These are phyloP conservation scores for Hanseniaspora singularis DNA, from an alignment of 805 yeast genomes.

Conservation along the genomic window DNA sequence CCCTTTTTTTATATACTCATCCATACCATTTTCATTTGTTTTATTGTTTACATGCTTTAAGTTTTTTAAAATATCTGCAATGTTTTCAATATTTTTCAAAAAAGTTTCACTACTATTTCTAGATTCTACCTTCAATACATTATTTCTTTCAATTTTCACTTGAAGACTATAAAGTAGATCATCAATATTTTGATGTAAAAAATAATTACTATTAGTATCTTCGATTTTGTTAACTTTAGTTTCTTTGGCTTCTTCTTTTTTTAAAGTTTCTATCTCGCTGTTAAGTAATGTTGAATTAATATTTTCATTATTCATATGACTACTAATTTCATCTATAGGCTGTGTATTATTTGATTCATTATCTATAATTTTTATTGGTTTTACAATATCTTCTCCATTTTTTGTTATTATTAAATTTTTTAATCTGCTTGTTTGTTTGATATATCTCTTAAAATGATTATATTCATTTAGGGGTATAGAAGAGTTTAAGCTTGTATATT, in stretches of 20 bases:
- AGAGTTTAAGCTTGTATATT: no score
- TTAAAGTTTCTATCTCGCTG: no score
- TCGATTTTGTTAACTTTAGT: no score
- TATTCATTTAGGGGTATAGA: no score
- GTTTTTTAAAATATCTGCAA: background rate
- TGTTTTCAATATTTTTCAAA: background rate
- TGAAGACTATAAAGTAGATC: background rate
- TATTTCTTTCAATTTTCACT: background rate
- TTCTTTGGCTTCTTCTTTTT: no score
- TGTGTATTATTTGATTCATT: no score
- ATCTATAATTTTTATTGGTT: conserved; percentile 3
- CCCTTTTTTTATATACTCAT: background rate
- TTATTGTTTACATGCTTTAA: background rate
- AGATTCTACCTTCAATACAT: background rate
- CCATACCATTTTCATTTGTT: background rate
- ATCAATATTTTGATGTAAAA: no score
- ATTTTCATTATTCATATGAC: no score
- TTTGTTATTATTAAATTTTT: conserved; percentile 9
- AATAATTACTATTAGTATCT: no score
- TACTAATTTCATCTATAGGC: background rate
- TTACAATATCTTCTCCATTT: conserved; percentile 11
- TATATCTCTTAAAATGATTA: background rate
- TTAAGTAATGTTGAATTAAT: no score
- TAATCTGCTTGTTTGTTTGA: background rate
- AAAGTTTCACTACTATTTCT: background rate